phyloP scores from a whole-genome alignment of 306 rosid species.

The Ormosia semicastrata region DNA sequence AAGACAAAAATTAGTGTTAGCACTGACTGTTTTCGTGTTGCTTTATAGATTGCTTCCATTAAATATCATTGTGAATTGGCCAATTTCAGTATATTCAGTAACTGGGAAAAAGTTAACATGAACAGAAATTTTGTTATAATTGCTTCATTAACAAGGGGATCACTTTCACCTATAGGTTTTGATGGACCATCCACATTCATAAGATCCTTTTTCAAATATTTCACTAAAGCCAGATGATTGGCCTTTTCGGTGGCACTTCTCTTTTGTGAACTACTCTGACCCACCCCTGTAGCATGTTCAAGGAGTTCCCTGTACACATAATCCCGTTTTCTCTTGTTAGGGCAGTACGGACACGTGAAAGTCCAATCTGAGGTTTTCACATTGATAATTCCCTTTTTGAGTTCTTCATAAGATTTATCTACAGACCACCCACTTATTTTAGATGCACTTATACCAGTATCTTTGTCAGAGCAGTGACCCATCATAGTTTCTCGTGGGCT shows the following conservation, averaged over 20 bases:
- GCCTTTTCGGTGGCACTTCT: slow-evolving; percentile 77
- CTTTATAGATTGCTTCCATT: slow-evolving; percentile 3
- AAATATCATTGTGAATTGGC: neutral
- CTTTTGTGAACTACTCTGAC: slow-evolving; percentile 71
- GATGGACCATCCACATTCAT: slow-evolving; percentile 42
- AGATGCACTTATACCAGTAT: slow-evolving; percentile 51
- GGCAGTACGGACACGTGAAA: slow-evolving; percentile 83
- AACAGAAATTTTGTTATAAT: neutral
- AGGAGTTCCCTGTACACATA: slow-evolving; percentile 69
- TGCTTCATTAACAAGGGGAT: slow-evolving; percentile 31
- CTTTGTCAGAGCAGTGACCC: slow-evolving; percentile 45
- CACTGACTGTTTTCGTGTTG: neutral
- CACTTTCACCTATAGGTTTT: slow-evolving; percentile 31
- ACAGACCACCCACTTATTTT: slow-evolving; percentile 45
- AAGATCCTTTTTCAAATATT: slow-evolving; percentile 64
- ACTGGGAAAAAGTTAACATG: neutral
- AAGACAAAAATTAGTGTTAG: slow-evolving; percentile 24
- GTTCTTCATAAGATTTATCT: slow-evolving; percentile 50
- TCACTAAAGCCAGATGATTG: slow-evolving; percentile 74
- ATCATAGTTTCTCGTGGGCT: slow-evolving; percentile 32
- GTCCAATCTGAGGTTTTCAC: slow-evolving; percentile 61
- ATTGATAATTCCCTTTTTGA: slow-evolving; percentile 60
- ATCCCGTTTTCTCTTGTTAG: slow-evolving; percentile 60
- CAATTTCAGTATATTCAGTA: slow-evolving; percentile 4
- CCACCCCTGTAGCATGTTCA: slow-evolving; percentile 95